Conservation (phyloP, 306 rosid species). For the Cajanus cajan region DNA sequence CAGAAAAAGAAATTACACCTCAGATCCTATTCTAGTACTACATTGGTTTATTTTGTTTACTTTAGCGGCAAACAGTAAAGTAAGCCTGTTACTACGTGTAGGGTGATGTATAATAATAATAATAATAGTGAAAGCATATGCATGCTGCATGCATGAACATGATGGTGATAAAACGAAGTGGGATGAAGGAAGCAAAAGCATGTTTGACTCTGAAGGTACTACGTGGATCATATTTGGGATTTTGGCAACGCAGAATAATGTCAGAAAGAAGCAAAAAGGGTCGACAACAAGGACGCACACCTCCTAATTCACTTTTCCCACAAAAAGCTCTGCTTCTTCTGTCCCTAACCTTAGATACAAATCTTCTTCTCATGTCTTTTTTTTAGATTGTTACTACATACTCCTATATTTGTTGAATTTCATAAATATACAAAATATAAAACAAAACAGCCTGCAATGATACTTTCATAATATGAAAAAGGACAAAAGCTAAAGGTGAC, state of each 20-base stretch:
- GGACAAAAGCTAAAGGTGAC: neutral
- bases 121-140: neutral
- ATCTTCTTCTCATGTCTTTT: neutral
- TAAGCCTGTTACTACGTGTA: neutral
- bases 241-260: constrained; percentile 19
- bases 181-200: neutral
- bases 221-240: neutral
- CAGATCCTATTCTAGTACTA: too few relatives aligned
- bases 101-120: too few relatives aligned
- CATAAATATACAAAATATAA: neutral
- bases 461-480: neutral
- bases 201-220: neutral
- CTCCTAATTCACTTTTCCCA: neutral
- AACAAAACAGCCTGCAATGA: neutral
- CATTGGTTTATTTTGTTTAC: too few relatives aligned
- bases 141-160: neutral
- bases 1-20: too few relatives aligned
- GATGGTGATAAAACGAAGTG: constrained; percentile 1
- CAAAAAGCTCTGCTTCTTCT: constrained; percentile 4
- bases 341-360: neutral
- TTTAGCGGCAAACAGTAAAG: neutral
- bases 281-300: constrained; percentile 41
- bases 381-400: neutral
- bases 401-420: neutral
- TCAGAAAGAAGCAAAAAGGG: constrained; percentile 52